Evolutionary conservation across 305 asterid genomes (phyloP).

Genomic region (Fraxinus platypoda): DNA sequence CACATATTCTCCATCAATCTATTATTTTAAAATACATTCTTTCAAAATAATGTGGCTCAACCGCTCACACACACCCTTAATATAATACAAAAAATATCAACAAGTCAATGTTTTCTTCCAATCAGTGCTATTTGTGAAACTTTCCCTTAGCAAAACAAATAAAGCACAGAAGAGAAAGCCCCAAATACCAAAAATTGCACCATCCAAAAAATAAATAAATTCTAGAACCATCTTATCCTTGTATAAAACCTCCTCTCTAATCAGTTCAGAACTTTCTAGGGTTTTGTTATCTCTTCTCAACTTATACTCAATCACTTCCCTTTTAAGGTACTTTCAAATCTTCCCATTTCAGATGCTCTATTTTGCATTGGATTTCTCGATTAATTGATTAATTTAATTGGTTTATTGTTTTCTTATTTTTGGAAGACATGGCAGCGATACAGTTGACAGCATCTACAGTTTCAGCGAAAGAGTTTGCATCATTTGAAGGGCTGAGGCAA

Average conservation of each 20-base stretch:
- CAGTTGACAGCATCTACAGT: conserved; percentile 48
- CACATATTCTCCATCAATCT: too few species aligned
- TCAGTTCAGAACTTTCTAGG: conserved; percentile 36
- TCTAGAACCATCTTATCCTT: conserved; percentile 35
- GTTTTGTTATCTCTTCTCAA: conserved; percentile 36
- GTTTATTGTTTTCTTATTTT: background rate
- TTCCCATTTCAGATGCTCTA: background rate
- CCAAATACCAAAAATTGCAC: background rate
- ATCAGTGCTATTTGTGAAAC: background rate
- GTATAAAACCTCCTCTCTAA: background rate
- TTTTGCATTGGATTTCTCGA: background rate
- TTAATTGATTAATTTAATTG: background rate
- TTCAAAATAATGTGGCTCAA: too few species aligned
- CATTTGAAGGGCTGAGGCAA: conserved; percentile 45
- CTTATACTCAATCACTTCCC: background rate
- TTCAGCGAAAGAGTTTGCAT: conserved; percentile 38
- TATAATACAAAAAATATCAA: too few species aligned
- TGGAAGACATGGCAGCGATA: conserved; percentile 45
- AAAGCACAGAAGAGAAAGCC: background rate
- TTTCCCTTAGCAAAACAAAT: background rate
- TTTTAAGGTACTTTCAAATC: background rate
- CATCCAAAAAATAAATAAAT: background rate
- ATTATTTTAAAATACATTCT: too few species aligned
- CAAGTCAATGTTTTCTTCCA: background rate
- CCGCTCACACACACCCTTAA: too few species aligned